Conservation (phyloP, 1,139 yeast genomes). For the Candida neerlandica region DNA sequence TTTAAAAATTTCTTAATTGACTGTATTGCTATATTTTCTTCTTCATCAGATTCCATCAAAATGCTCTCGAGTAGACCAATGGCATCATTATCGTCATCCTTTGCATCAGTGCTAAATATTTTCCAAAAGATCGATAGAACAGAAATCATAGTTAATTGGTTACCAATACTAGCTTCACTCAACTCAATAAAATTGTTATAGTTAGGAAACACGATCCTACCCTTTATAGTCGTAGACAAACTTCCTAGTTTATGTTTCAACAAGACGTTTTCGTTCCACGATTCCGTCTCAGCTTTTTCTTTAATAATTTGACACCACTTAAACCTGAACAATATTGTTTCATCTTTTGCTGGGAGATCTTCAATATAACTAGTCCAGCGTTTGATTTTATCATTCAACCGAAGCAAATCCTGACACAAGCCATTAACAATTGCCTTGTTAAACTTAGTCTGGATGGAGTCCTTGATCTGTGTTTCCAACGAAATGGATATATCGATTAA, state of each 20-base stretch:
- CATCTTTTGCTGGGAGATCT: slow-evolving; percentile 3
- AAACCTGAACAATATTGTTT: slow-evolving; percentile 22
- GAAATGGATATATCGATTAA: slow-evolving; percentile 53
- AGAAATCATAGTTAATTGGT: slow-evolving; percentile 66
- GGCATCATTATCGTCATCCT: slow-evolving; percentile 45
- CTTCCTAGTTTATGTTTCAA: slow-evolving; percentile 28
- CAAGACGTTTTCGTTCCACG: slow-evolving; percentile 33
- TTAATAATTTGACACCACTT: slow-evolving; percentile 39
- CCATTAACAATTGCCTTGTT: slow-evolving; percentile 24
- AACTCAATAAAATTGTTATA: slow-evolving; percentile 63
- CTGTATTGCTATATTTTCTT: slow-evolving; percentile 25
- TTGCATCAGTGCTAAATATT: slow-evolving; percentile 47
- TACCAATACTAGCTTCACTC: slow-evolving; percentile 50
- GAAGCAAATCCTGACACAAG: slow-evolving; percentile 39
- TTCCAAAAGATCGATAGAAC: slow-evolving; percentile 69
- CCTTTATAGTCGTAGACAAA: slow-evolving; percentile 19
- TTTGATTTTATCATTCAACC: slow-evolving; percentile 36
- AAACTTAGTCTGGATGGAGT: slow-evolving; percentile 19
- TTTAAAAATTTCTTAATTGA: slow-evolving; percentile 64
- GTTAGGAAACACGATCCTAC: slow-evolving; percentile 38
- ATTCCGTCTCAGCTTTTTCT: slow-evolving; percentile 33
- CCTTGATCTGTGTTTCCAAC: slow-evolving; percentile 31
- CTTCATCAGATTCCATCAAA: slow-evolving; percentile 25
- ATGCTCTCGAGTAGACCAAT: slow-evolving; percentile 59
- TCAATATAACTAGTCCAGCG: slow-evolving; percentile 38